Conservation (phyloP, 257 asterid genomes). For the Phtheirospermum japonicum region DNA sequence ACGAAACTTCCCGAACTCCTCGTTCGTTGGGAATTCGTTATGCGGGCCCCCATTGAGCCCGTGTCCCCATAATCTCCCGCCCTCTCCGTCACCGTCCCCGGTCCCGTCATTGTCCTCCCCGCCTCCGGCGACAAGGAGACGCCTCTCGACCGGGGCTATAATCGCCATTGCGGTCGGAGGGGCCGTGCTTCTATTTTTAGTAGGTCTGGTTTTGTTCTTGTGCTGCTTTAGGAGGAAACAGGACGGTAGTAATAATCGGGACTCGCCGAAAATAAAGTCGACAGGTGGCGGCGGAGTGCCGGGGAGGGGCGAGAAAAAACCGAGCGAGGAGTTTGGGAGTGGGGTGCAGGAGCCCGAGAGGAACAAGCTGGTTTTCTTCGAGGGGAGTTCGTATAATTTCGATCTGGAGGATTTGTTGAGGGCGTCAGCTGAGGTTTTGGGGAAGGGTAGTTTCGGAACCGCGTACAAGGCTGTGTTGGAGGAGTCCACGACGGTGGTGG, state of each 20-base stretch:
- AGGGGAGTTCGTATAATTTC: constrained; percentile 82
- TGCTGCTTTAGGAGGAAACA: constrained; percentile 56
- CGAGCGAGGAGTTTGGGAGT: constrained; percentile 85
- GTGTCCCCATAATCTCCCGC: constrained; percentile 44
- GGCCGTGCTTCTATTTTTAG: constrained; percentile 44
- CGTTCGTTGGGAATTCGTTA: constrained; percentile 62
- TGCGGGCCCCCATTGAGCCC: constrained; percentile 69
- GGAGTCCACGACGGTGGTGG: constrained; percentile 90
- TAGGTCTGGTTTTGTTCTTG: constrained; percentile 42
- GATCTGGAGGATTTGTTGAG: constrained; percentile 92
- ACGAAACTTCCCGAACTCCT: constrained; percentile 51
- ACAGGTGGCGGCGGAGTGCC: constrained; percentile 25
- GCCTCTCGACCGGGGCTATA: constrained; percentile 56
- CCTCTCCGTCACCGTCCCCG: constrained; percentile 43
- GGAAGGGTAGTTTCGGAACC: constrained; percentile 94
- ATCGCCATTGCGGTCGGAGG: constrained; percentile 91
- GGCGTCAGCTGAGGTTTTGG: constrained; percentile 93
- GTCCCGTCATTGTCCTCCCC: constrained; percentile 25
- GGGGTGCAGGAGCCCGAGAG: constrained; percentile 90
- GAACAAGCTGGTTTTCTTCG: constrained; percentile 86
- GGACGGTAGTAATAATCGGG: constrained; percentile 20
- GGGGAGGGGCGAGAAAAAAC: constrained; percentile 67
- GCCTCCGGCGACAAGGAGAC: constrained; percentile 42
- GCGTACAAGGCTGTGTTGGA: constrained; percentile 91
- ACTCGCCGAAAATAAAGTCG: constrained; percentile 60